Base-by-base conservation (phyloP, 2,329 filamentous ascomycete genomes). In the Apiospora saccharicola region DNA sequence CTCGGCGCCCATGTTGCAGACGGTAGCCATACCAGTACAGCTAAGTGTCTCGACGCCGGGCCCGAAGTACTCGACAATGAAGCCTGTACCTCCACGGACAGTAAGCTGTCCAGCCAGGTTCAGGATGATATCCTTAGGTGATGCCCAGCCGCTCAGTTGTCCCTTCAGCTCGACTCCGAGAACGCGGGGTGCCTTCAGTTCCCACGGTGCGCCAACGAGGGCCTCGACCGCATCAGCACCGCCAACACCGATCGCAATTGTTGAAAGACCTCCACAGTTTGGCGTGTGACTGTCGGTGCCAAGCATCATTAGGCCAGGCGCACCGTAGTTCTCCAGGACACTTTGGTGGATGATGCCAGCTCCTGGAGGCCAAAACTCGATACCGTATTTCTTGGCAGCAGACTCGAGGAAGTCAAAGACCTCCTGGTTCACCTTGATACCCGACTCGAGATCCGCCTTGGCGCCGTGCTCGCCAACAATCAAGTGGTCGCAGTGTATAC, bases 401-500 rank as follows among this genome's bases (percentile, higher is more conserved):
- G 94, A 97, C 87, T 98, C 96, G 72, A 99, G 84, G 82, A 99
- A 99, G 83, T 98, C 94, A 81, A 98, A 99, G 0, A 99, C 95
- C 86, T 99, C 96, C 82, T 95, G 95, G 84, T 99, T 99, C 67
- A 93, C 93, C 83, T 92, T 88, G 74, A 99, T 97, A 57, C 95
- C 96, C 44, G 92, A 90, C 41, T 92, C 90, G 74, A 99, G 85
- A 84, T 99, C 96, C 34, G 91, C 89, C 78, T 96, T 92, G 47
- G 96, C 96, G 73, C 96, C 96, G 81, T 92, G 93, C 84, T 97
- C 92, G 72, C 96, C 96, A 43, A 98, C 96, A 84, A 99, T 98
- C 91, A 99, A 92, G 83, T 99, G 96, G 85, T 99, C 96, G 84
- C 96, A 99, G 86, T 99, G 96, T 77, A 98, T 98, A 82, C 95